phyloP scores from a whole-genome alignment of 2,329 filamentous ascomycete species.

The Exophiala sp. region DNA sequence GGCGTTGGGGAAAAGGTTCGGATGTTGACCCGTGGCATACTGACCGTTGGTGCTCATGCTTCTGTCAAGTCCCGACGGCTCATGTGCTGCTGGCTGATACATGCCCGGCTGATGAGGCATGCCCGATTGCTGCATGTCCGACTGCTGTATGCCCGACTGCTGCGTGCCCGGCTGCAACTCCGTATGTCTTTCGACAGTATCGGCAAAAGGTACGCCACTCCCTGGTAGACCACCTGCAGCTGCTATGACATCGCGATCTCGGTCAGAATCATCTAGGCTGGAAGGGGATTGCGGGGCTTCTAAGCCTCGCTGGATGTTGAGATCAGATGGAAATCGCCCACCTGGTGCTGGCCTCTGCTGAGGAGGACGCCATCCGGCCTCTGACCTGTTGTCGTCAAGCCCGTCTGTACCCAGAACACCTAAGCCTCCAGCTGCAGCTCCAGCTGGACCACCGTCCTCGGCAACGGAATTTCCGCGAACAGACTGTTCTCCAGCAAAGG shows the following conservation, averaged over 20 bases:
- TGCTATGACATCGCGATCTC: conserved; percentile 53
- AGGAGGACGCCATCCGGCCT: conserved; percentile 36
- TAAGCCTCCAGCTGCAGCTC: conserved; percentile 34
- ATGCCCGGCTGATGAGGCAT: too few relatives aligned
- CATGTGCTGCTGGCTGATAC: too few relatives aligned
- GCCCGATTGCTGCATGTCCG: too few relatives aligned
- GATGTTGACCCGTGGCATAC: conserved; percentile 18
- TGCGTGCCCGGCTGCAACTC: conserved; percentile 17
- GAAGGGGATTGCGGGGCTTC: conserved; percentile 74
- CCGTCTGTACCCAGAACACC: conserved; percentile 33
- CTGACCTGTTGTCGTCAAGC: conserved; percentile 29
- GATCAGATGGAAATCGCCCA: conserved; percentile 93
- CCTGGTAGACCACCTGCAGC: conserved; percentile 56
- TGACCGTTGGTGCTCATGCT: conserved; percentile 8
- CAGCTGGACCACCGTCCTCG: conserved; percentile 27
- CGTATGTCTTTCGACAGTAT: conserved; percentile 18
- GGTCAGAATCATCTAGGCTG: conserved; percentile 73
- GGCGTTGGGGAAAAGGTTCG: conserved; percentile 13
- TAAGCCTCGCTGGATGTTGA: conserved; percentile 82
- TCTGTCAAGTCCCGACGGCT: not conserved
- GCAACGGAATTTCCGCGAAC: conserved; percentile 32
- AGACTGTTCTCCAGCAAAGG: conserved; percentile 58
- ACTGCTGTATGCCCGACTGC: not conserved
- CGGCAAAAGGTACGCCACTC: conserved; percentile 35
- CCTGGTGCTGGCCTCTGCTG: conserved; percentile 78